Evolutionary conservation across 139 green algal species (phyloP).

Genomic region (Deuterostichococcus epilithicus): DNA sequence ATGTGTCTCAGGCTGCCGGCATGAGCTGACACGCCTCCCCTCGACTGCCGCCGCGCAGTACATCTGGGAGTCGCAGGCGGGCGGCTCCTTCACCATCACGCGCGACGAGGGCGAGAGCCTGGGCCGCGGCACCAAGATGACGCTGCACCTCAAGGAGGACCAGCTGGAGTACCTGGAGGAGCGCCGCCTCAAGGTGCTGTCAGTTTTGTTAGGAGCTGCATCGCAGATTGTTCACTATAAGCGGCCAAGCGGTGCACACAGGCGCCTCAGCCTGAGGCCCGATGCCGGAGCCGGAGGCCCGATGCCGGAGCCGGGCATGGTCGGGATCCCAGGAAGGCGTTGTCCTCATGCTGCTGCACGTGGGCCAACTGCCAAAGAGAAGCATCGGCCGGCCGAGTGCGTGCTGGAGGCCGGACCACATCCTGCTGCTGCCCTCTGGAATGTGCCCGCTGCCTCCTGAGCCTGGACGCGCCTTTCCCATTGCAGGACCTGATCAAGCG

Average conservation of each 20-base stretch:
- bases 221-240: too few relatives aligned
- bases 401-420: too few relatives aligned
- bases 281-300: not conserved
- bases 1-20: too few relatives aligned
- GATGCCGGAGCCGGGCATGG: too few relatives aligned
- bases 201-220: not conserved
- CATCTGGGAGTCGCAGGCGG: slow-evolving; percentile 83
- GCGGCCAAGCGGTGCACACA: too few relatives aligned
- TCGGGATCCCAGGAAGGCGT: too few relatives aligned
- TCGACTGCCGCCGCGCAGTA: not conserved
- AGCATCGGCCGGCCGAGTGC: too few relatives aligned
- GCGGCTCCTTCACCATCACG: slow-evolving; percentile 98
- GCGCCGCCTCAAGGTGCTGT: slow-evolving; percentile 77
- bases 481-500: slow-evolving; percentile 71
- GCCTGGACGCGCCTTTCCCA: too few relatives aligned
- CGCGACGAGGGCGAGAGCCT: slow-evolving; percentile 49
- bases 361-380: slow-evolving; percentile 16
- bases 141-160: slow-evolving; percentile 52
- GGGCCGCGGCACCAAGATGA: slow-evolving; percentile 52
- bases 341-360: not conserved
- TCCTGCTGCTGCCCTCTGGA: too few relatives aligned
- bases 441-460: too few relatives aligned
- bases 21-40: too few relatives aligned
- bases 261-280: not conserved
- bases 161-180: slow-evolving; percentile 64